phyloP scores from a whole-genome alignment of 352 stramenopile genomes.

The Peronospora farinosa region DNA sequence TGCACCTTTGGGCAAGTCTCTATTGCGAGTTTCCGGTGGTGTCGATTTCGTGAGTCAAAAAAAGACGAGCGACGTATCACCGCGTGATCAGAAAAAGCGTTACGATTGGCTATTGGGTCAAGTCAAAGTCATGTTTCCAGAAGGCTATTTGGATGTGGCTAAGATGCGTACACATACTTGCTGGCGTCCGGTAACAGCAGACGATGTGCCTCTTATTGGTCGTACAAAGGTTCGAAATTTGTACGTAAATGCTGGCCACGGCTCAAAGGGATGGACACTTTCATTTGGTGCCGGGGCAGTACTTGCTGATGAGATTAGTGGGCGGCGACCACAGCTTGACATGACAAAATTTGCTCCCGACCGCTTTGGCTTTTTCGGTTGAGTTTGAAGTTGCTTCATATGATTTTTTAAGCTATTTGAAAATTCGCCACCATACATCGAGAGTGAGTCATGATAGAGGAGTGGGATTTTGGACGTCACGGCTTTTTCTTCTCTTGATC shows the following conservation, averaged over 20 bases:
- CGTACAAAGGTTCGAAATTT: conserved; percentile 76
- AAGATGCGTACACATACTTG: conserved; percentile 80
- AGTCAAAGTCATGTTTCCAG: conserved; percentile 72
- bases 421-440: conserved; percentile 16
- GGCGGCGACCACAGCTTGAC: conserved; percentile 67
- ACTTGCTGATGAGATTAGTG: conserved; percentile 77
- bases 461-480: not conserved
- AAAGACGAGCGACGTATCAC: conserved; percentile 54
- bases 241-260: conserved; percentile 81
- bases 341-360: conserved; percentile 78
- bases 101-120: conserved; percentile 76
- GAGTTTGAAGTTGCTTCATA: conserved; percentile 10
- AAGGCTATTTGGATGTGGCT: conserved; percentile 69
- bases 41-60: conserved; percentile 66
- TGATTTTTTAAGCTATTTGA: conserved; percentile 16
- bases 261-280: conserved; percentile 81
- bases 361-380: conserved; percentile 71
- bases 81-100: conserved; percentile 59
- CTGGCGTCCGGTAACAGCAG: conserved; percentile 74
- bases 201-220: conserved; percentile 78
- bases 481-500: not conserved
- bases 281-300: conserved; percentile 73
- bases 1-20: conserved; percentile 57
- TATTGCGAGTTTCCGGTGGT: conserved; percentile 70
- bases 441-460: conserved; percentile 14